Conservation (phyloP, 345 rosid species). For the Brassica rapa region DNA sequence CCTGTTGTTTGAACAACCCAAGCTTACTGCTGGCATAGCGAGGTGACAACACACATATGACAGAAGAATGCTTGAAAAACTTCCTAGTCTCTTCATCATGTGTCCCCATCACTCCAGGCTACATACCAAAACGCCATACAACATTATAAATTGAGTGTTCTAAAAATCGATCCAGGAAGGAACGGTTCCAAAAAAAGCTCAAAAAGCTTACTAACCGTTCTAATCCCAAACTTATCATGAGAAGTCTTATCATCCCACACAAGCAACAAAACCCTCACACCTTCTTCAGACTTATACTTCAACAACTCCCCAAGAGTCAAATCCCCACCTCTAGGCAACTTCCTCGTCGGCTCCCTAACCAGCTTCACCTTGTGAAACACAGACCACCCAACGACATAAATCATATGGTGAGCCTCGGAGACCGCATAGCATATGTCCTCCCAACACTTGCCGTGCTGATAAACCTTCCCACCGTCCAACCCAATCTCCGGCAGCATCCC, state of each 20-base stretch:
- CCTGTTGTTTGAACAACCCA: constrained; percentile 80
- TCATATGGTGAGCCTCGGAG: constrained; percentile 92
- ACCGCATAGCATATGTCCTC: constrained; percentile 90
- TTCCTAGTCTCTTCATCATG: constrained; percentile 92
- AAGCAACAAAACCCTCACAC: constrained; percentile 81
- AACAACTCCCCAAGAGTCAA: constrained; percentile 87
- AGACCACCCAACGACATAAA: constrained; percentile 92
- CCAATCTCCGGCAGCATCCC: constrained; percentile 48
- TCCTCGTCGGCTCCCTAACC: constrained; percentile 69
- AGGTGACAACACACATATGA: constrained; percentile 76
- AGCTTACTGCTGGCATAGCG: constrained; percentile 90
- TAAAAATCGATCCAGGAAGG: too few relatives aligned
- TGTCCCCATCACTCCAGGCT: constrained; percentile 87
- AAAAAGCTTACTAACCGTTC: constrained; percentile 49
- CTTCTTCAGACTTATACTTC: constrained; percentile 91
- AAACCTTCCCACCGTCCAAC: constrained; percentile 54
- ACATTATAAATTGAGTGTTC: not conserved
- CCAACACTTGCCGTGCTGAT: constrained; percentile 68
- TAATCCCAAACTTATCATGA: constrained; percentile 63
- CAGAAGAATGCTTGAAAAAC: constrained; percentile 96
- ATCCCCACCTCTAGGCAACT: constrained; percentile 68
- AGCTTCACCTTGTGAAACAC: constrained; percentile 78
- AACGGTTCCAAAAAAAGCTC: not conserved
- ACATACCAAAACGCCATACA: constrained; percentile 33
- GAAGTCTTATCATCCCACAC: constrained; percentile 97